Percentiles rank a stretch among this genome's conserved stretches.
Evolutionary conservation across 768 basidiomycete species (phyloP).

Genomic region (Lactarius sanguifluus): DNA sequence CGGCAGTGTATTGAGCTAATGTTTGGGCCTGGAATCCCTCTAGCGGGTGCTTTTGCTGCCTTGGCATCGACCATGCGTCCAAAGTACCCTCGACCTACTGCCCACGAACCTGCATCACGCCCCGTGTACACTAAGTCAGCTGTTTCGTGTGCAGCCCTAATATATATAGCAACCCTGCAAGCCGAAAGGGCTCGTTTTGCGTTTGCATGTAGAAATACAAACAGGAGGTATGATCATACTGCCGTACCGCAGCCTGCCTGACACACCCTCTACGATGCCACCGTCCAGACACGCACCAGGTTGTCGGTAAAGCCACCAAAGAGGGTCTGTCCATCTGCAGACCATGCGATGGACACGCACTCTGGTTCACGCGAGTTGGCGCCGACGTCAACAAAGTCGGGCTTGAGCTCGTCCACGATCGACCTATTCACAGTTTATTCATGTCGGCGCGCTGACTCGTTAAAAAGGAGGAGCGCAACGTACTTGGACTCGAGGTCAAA

Average conservation of each 20-base stretch:
- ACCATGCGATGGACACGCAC: slow-evolving; percentile 98
- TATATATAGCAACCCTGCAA: slow-evolving; percentile 6
- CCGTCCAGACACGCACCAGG: slow-evolving; percentile 89
- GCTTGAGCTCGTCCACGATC: slow-evolving; percentile 98
- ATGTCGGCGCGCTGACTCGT: slow-evolving; percentile 9
- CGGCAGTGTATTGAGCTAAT: not conserved
- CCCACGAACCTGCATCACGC: not conserved
- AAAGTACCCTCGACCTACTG: no score
- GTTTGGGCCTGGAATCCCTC: not conserved
- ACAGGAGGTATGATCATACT: slow-evolving; percentile 25
- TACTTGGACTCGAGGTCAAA: slow-evolving; percentile 99
- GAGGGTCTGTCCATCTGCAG: slow-evolving; percentile 94
- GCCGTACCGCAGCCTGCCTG: slow-evolving; percentile 22
- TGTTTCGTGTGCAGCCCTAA: not conserved
- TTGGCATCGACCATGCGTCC: no score
- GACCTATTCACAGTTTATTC: slow-evolving; percentile 50
- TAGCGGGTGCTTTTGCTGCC: not conserved
- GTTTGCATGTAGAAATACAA: slow-evolving; percentile 31
- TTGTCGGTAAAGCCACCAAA: slow-evolving; percentile 98
- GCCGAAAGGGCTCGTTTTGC: slow-evolving; percentile 29
- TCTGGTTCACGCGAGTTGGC: slow-evolving; percentile 78
- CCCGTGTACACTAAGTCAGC: not conserved
- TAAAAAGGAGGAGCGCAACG: slow-evolving; percentile 38
- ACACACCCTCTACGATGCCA: slow-evolving; percentile 47
- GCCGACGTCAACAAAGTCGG: slow-evolving; percentile 80